Conservation (phyloP, 169 alveolate genomes). For the Theileria equi region DNA sequence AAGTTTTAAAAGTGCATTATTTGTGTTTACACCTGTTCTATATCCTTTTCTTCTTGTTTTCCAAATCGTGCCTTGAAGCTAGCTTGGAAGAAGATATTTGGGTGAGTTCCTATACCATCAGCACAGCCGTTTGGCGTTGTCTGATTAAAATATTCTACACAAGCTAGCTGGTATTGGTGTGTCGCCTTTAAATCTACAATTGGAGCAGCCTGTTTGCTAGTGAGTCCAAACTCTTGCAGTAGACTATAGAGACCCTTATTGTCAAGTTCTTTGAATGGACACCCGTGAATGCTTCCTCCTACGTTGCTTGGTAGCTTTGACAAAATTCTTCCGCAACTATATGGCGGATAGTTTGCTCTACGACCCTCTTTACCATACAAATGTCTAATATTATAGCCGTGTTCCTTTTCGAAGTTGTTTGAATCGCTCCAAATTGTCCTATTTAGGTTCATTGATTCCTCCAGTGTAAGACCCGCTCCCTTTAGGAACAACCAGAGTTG, state of each 20-base stretch:
- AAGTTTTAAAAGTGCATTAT: constrained; percentile 1
- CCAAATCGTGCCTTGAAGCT: constrained; percentile 61
- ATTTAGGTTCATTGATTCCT: constrained; percentile 80
- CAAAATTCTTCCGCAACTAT: constrained; percentile 85
- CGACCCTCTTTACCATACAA: constrained; percentile 93
- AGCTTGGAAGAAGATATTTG: constrained; percentile 79
- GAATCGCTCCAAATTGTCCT: constrained; percentile 84
- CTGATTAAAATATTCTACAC: constrained; percentile 81
- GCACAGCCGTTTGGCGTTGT: constrained; percentile 80
- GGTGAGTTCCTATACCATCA: constrained; percentile 90
- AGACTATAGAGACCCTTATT: neutral
- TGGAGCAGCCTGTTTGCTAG: constrained; percentile 49
- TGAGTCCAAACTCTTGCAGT: constrained; percentile 47
- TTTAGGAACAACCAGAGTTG: constrained; percentile 86
- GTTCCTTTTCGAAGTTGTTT: constrained; percentile 84
- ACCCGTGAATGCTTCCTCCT: constrained; percentile 90
- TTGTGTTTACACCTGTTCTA: neutral
- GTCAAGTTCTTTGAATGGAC: constrained; percentile 87
- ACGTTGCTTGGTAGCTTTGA: constrained; percentile 82
- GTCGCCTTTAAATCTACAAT: constrained; percentile 70
- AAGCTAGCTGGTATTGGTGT: constrained; percentile 84
- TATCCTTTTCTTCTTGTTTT: neutral
- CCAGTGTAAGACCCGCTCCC: constrained; percentile 87
- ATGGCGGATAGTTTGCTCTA: constrained; percentile 87
- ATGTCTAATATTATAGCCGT: constrained; percentile 88